These are phyloP conservation scores for Macrocybe gigantea DNA, from an alignment of 768 basidiomycete species.

Conservation along the genomic window DNA sequence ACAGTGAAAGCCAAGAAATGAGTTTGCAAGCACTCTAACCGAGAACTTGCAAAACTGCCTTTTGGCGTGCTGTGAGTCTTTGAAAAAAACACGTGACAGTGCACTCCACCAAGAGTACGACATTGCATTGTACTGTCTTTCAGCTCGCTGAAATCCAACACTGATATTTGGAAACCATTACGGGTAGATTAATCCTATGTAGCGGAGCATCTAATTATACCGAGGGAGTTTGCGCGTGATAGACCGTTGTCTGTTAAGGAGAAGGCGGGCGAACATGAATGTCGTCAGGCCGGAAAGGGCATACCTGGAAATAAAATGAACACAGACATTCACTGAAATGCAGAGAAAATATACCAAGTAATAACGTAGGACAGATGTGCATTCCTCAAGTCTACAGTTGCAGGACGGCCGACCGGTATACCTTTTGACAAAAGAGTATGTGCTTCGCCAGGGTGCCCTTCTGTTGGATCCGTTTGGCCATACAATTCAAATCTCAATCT, in stretches of 20 bases:
- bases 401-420: conserved; percentile 77
- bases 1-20: no score
- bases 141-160: no score
- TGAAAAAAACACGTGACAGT: no score
- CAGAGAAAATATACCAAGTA: conserved; percentile 64
- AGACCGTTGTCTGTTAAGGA: conserved; percentile 48
- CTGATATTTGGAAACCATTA: no score
- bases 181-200: no score
- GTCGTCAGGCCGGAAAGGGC: conserved; percentile 81
- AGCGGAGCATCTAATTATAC: no score
- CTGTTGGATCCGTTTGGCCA: conserved; percentile 31
- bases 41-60: no score
- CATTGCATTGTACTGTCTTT: no score
- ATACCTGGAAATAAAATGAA: conserved; percentile 55
- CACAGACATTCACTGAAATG: not conserved
- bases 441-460: conserved; percentile 79
- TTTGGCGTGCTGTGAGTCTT: no score
- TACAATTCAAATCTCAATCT: not conserved
- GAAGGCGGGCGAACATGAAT: conserved; percentile 70
- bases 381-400: conserved; percentile 86
- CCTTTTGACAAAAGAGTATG: conserved; percentile 55
- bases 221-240: no score
- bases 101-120: no score
- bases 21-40: no score
- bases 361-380: conserved; percentile 92